Base-by-base conservation (phyloP, 306 rosid species). In the Lotus japonicus region DNA sequence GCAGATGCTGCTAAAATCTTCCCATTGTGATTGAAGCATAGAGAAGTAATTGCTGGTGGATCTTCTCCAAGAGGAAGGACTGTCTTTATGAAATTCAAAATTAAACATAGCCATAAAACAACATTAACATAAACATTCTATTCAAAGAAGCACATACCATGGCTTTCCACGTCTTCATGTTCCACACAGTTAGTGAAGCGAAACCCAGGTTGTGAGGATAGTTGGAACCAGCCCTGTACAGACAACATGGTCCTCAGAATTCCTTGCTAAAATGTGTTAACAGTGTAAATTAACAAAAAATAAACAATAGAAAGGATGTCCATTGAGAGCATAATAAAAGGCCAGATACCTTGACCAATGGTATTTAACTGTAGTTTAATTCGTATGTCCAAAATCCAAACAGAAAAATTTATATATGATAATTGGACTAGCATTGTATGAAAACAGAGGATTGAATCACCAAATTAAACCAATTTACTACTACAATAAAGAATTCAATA, bases 61-160 rank as follows among this genome's bases (percentile, higher is more conserved):
- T 90, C 97, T 84, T 88, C 88, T 75, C 98, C 98, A 74, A 92
- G 94, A 74, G 96, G 98, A 86, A 92, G 97, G 84, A 86, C 96
- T 86, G 96, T 81, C 98, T 92, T 92, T 88, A 89, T 39, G 83
- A 71, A 78, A 83, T 63, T 74, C 80, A 86, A 77, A 66, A 77
- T 76, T 80, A 77, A 79, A 84, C 79, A 83, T 67, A 77, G 77
- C 72, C 71, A 45, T 56, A 43, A 38, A 71, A 54, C 51, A 18
- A 26, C 46, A 62, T 17, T 51, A 18, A 26, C 46, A 62, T 17
- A 72, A 74, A 49, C 23, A 65, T 59, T 54, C 53, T 49, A 72
- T 72, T 73, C 59, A 81, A 59, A 62, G 59, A 78, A 78, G 80
- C 74, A 67, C 85, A 71, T 86, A 92, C 98, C 98, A 90, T 82